Conservation (phyloP, 2,329 filamentous ascomycete species). For the Beauveria sp. region DNA sequence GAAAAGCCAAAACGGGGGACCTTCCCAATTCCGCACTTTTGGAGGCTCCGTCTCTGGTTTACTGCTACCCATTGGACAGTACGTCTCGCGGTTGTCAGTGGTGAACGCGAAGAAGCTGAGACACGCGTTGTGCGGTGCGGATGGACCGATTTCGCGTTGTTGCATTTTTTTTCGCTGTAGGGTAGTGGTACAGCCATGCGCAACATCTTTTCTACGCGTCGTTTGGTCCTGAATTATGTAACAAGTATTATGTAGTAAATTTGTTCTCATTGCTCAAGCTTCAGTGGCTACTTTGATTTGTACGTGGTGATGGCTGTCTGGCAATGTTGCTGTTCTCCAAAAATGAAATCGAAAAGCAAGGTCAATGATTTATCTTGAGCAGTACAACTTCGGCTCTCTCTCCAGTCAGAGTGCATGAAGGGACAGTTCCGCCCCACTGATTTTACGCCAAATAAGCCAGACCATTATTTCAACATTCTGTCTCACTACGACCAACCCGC, state of each 20-base stretch:
- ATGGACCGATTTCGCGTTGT: background rate
- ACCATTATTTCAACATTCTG: background rate
- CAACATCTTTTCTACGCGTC: background rate
- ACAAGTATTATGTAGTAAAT: no score
- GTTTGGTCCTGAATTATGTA: no score
- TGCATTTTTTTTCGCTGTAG: background rate
- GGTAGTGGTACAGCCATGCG: background rate
- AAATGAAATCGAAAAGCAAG: no score
- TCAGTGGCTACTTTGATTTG: no score
- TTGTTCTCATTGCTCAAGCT: no score
- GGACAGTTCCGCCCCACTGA: background rate
- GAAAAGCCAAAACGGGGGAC: no score
- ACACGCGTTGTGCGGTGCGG: background rate
- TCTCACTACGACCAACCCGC: background rate
- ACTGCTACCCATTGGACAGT: background rate
- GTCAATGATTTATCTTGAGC: no score
- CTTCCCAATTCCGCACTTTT: no score
- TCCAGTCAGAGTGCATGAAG: no score
- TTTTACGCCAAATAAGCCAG: background rate
- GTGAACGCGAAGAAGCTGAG: background rate
- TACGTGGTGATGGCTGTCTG: no score
- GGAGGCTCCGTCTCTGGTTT: background rate
- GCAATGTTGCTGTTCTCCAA: no score
- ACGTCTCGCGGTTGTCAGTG: background rate
- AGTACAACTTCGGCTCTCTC: no score